These are phyloP conservation scores for Lecanicillium sp. DNA, from an alignment of 2,329 filamentous ascomycete genomes.

Conservation along the genomic window DNA sequence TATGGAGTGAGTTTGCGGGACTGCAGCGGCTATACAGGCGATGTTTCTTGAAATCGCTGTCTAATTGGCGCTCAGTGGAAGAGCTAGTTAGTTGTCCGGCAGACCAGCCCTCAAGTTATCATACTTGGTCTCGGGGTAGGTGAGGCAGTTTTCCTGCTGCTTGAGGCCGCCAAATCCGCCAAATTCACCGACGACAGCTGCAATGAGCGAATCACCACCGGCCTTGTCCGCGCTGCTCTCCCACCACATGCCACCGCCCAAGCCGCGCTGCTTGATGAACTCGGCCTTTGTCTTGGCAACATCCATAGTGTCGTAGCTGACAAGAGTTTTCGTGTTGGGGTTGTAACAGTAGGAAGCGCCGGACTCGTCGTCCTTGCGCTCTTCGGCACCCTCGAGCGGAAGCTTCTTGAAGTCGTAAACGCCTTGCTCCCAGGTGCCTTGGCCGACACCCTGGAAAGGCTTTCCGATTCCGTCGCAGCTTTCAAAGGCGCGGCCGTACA, in stretches of 20 bases:
- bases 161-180: constrained; percentile 48
- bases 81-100: constrained; percentile 36
- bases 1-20: no score
- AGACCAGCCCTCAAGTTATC: constrained; percentile 61
- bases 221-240: constrained; percentile 74
- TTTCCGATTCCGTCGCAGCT: constrained; percentile 69
- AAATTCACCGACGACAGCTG: constrained; percentile 53
- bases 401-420: constrained; percentile 86
- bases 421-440: constrained; percentile 78
- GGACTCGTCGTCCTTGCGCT: constrained; percentile 55
- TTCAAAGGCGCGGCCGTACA: constrained; percentile 83
- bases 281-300: constrained; percentile 64
- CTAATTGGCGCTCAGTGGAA: no score
- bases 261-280: constrained; percentile 58
- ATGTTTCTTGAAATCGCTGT: no score
- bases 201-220: constrained; percentile 62
- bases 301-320: constrained; percentile 70
- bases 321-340: constrained; percentile 53
- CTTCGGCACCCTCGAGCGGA: constrained; percentile 60
- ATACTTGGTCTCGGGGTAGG: constrained; percentile 62
- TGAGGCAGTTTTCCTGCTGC: constrained; percentile 51
- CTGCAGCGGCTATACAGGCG: no score
- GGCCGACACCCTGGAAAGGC: constrained; percentile 64
- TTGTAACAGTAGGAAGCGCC: constrained; percentile 77
- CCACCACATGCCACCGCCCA: constrained; percentile 98